Evolutionary conservation across 345 rosid species (phyloP).

Genomic region (Salix purpurea): DNA sequence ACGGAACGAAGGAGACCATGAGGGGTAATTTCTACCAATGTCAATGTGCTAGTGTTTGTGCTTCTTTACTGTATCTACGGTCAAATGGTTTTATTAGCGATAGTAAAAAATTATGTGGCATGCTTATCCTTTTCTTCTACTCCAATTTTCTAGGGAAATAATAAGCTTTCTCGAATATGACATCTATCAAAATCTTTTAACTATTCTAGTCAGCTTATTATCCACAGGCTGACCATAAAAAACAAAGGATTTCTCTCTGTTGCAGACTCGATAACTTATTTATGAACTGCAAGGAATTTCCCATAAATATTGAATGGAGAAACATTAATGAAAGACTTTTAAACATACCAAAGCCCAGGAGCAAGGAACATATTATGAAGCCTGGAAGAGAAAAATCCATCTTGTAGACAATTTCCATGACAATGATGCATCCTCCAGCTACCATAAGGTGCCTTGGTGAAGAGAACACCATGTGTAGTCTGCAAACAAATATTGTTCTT

Average conservation of each 20-base stretch:
- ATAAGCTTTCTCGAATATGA: neutral
- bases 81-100: neutral
- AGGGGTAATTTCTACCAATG: neutral
- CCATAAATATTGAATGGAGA: neutral
- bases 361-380: slow-evolving; percentile 65
- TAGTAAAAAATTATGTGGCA: neutral
- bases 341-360: slow-evolving; percentile 73
- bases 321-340: neutral
- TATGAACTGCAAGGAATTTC: neutral
- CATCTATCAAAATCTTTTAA: neutral
- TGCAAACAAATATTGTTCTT: slow-evolving; percentile 20
- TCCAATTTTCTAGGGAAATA: neutral
- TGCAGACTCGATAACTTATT: neutral
- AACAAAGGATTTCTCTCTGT: neutral
- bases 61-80: neutral
- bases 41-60: neutral
- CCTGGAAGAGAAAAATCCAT: slow-evolving; percentile 86
- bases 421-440: slow-evolving; percentile 77
- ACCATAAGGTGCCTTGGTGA: slow-evolving; percentile 92
- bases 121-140: neutral
- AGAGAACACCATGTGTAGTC: slow-evolving; percentile 98
- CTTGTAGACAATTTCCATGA: slow-evolving; percentile 72
- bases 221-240: neutral
- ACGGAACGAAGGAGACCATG: neutral
- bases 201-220: neutral